Conservation (phyloP, 495 filamentous ascomycete species). For the Choiromyces venosus region DNA sequence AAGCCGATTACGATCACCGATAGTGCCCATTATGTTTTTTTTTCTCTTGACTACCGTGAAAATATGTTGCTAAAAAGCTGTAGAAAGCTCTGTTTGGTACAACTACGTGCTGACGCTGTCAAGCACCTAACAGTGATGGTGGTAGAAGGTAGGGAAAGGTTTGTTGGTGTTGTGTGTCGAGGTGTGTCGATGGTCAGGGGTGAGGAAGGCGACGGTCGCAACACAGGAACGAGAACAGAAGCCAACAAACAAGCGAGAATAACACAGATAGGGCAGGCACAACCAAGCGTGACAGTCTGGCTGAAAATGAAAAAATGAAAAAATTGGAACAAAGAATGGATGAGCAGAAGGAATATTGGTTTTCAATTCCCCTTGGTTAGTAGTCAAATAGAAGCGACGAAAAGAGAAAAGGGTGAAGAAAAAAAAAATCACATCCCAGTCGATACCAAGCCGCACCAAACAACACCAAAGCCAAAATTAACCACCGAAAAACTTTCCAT, state of each 20-base stretch:
- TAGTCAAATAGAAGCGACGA: too few species aligned
- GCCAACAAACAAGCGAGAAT: background rate
- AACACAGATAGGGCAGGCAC: background rate
- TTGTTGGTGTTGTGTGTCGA: background rate
- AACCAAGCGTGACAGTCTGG: too few species aligned
- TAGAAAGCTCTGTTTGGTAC: background rate
- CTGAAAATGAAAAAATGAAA: background rate
- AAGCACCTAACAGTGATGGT: background rate
- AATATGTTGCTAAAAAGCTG: background rate
- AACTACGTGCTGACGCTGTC: background rate
- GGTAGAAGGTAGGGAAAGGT: background rate
- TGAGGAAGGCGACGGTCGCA: background rate
- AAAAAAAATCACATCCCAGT: background rate
- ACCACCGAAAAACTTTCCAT: too few species aligned
- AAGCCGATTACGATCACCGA: conserved; percentile 64
- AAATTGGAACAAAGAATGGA: background rate
- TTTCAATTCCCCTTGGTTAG: background rate
- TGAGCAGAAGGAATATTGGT: background rate
- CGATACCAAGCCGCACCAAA: background rate
- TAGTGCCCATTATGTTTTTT: conserved; percentile 16
- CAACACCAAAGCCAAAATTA: too few species aligned
- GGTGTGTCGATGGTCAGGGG: background rate
- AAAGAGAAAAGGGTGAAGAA: background rate
- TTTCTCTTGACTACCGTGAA: background rate
- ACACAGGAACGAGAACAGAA: background rate